phyloP scores from a whole-genome alignment of 495 filamentous ascomycete genomes.

The Penicillium herquei region DNA sequence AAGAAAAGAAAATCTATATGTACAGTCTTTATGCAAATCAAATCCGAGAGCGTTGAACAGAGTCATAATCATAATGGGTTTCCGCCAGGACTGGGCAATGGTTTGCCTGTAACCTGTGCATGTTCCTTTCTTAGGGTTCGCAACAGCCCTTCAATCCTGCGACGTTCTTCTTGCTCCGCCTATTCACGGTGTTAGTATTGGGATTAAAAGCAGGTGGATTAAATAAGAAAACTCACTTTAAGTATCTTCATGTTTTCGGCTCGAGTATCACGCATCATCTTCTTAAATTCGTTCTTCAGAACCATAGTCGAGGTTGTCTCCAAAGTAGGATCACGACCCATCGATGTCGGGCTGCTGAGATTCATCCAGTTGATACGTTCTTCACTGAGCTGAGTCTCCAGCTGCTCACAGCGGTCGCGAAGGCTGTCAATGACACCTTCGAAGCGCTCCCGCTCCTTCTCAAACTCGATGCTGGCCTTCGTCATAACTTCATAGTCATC shows the following conservation, averaged over 20 bases:
- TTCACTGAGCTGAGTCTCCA: slow-evolving; percentile 68
- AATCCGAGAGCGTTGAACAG: slow-evolving; percentile 13
- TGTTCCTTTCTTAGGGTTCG: slow-evolving; percentile 56
- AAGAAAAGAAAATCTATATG: slow-evolving; percentile 18
- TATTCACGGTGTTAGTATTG: slow-evolving; percentile 26
- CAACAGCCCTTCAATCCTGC: slow-evolving; percentile 60
- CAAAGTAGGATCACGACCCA: slow-evolving; percentile 44
- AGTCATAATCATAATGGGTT: slow-evolving; percentile 44
- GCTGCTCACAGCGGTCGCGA: slow-evolving; percentile 63
- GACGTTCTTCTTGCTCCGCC: slow-evolving; percentile 72
- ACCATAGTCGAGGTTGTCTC: slow-evolving; percentile 70
- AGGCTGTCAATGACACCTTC: slow-evolving; percentile 70
- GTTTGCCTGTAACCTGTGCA: slow-evolving; percentile 47
- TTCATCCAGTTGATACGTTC: slow-evolving; percentile 73
- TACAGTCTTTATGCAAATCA: slow-evolving; percentile 20
- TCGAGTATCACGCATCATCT: slow-evolving; percentile 84
- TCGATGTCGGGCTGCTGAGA: slow-evolving; percentile 51
- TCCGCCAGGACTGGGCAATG: slow-evolving; percentile 48
- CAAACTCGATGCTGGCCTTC: slow-evolving; percentile 77
- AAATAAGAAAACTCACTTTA: slow-evolving; percentile 51
- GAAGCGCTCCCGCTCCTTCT: slow-evolving; percentile 77
- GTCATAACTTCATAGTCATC: slow-evolving; percentile 86
- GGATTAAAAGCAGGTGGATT: slow-evolving; percentile 4
- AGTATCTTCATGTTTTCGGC: slow-evolving; percentile 67
- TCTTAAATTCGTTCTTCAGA: slow-evolving; percentile 80